Base-by-base conservation (phyloP, 768 basidiomycete genomes). In the Mrakia gelida region DNA sequence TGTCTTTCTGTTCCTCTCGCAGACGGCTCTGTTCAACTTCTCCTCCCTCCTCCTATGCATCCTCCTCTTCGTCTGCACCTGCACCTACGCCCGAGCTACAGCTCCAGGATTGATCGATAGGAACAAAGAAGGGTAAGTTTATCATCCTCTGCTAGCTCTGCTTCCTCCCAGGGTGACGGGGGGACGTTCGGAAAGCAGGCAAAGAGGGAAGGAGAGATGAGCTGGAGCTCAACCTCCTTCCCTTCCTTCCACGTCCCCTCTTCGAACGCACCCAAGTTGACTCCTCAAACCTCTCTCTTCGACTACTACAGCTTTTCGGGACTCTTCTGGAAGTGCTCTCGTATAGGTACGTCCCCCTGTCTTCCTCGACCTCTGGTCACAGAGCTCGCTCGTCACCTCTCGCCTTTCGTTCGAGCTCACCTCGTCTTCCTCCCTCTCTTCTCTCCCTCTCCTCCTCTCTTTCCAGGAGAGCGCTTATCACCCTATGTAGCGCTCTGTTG, bases 11-110 rank as follows among this genome's bases (percentile, higher is more conserved):
- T 16, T 43, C 26, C 21, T 61, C 32, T 63, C 32, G 4, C 83
- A 92, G 91, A 95, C 96, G 41, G 97, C 97, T 2, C 88, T 99
- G 32, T 98, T 98, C 90, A 96, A 98, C 86, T 99, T 99, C 83
- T 92, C 96, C 85, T 94, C 95, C 0, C 88, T 99, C 28, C 88
- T 99, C 28, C 90, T 96, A 82, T 94, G 96, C 84, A 91, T 98
- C 80, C 89, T 98, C 13, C 88, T 99, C 71, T 87, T 92, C 84
- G 94, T 98, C 79, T 99, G 97, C 86, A 98, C 97, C 77, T 98
- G 93, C 87, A 95, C 96, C 5, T 99, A 98, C 85, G 88, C 95
- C 21, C 90, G 97, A 65, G 91, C 93, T 0, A 91, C 95, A 23
- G 91, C 93, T 4, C 97, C 97, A 16, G 88, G 93, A 34, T 86